A percentile compares a stretch with the other conserved stretches of the same genome.
These are phyloP conservation scores for Aureobasidium sp. DNA, from an alignment of 2,329 filamentous ascomycete species.

Conservation along the genomic window DNA sequence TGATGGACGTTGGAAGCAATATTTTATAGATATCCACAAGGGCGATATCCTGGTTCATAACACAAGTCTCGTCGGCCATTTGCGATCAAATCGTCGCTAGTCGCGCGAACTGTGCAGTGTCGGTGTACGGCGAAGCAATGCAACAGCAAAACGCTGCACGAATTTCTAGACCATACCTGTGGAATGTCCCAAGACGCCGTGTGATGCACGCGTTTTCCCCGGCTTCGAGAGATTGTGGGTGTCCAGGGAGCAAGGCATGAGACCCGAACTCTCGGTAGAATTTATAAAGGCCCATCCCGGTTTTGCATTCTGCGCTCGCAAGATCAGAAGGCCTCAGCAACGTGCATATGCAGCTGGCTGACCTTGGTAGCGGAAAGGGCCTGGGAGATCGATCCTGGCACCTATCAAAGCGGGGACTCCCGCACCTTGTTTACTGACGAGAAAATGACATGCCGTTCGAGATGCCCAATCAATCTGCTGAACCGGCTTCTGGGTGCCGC, in stretches of 20 bases:
- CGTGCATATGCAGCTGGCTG: conserved; percentile 13
- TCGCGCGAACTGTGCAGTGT: background rate
- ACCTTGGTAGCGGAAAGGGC: conserved; percentile 7
- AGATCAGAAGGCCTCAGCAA: background rate
- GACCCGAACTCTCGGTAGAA: background rate
- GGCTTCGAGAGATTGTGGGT: background rate
- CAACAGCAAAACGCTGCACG: background rate
- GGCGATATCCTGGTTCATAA: background rate
- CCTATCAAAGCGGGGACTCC: conserved; percentile 14
- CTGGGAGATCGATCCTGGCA: conserved; percentile 3
- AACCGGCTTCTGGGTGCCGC: background rate
- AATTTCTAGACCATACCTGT: background rate
- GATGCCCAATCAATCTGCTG: conserved; percentile 9
- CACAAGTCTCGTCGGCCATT: background rate
- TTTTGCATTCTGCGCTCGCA: conserved; percentile 3
- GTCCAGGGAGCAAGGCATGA: background rate
- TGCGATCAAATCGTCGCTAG: background rate
- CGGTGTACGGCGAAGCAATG: background rate
- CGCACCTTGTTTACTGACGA: background rate
- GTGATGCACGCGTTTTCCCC: background rate
- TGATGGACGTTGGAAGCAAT: background rate
- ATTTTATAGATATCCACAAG: background rate
- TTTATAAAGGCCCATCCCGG: background rate
- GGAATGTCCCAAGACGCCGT: background rate
- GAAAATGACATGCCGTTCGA: conserved; percentile 2